A percentile compares a stretch with the other conserved stretches of the same genome.
Evolutionary conservation across 2,329 filamentous ascomycete genomes (phyloP).

Genomic region (Colletotrichum chrysophilum): DNA sequence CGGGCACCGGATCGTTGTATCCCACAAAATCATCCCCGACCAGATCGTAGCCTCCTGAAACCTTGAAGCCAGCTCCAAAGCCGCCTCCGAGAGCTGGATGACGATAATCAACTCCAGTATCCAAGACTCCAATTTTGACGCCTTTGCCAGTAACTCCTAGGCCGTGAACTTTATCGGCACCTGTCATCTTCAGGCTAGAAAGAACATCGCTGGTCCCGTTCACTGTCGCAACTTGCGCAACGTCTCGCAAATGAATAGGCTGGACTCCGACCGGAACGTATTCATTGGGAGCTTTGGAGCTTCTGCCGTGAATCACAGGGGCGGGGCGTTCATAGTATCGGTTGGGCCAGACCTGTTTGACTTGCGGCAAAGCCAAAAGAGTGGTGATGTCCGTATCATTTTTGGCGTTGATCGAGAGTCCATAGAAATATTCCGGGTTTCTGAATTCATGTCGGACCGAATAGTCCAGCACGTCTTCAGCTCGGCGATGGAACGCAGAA

Average conservation of each 20-base stretch:
- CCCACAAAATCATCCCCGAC: constrained; percentile 34
- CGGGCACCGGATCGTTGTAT: constrained; percentile 23
- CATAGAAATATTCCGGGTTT: constrained; percentile 21
- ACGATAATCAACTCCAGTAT: constrained; percentile 44
- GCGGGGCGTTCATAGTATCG: constrained; percentile 11
- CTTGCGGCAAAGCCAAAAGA: constrained; percentile 13
- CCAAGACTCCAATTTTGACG: constrained; percentile 42
- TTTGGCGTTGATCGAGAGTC: constrained; percentile 20
- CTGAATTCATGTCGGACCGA: constrained; percentile 20
- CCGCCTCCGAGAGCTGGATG: constrained; percentile 28
- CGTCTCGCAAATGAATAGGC: not conserved
- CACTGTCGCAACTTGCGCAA: not conserved
- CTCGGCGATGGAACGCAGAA: constrained; percentile 9
- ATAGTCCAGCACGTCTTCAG: constrained; percentile 7
- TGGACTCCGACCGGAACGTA: not conserved
- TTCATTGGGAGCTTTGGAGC: not conserved
- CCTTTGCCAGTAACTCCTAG: constrained; percentile 41
- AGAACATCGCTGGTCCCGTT: constrained; percentile 9
- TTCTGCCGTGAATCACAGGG: not conserved
- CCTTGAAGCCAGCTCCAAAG: constrained; percentile 21
- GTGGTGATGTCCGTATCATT: not conserved
- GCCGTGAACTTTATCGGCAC: constrained; percentile 41
- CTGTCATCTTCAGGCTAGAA: constrained; percentile 29
- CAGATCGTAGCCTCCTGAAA: constrained; percentile 28
- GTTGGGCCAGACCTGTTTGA: constrained; percentile 23